Evolutionary conservation across 148 eudicot genomes (phyloP).

Genomic region (Diospyros kaki): DNA sequence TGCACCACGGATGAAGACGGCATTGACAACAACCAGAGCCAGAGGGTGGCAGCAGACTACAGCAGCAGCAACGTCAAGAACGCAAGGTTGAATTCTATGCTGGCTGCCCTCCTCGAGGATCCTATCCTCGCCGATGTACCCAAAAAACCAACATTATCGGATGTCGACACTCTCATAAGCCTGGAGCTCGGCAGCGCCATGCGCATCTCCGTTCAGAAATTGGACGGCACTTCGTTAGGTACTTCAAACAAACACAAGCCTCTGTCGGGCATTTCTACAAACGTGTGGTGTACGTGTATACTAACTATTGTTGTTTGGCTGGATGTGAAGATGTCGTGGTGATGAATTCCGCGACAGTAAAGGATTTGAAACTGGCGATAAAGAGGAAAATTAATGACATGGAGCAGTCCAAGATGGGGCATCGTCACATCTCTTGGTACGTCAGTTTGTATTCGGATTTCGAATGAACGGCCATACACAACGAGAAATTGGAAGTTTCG

Average conservation of each 20-base stretch:
- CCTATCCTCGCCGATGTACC: constrained; percentile 82
- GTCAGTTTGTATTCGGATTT: not conserved
- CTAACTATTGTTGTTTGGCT: not conserved
- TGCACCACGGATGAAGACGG: constrained; percentile 9
- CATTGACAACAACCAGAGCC: not conserved
- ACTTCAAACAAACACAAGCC: not conserved
- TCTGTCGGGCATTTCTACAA: constrained; percentile 28
- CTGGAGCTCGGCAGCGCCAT: constrained; percentile 95
- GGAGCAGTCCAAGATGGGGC: constrained; percentile 93
- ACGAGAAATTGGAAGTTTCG: too few species aligned
- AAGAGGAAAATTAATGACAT: constrained; percentile 61
- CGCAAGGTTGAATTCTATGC: constrained; percentile 60
- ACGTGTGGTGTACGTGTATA: constrained; percentile 10
- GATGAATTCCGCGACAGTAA: constrained; percentile 75
- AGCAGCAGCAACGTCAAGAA: constrained; percentile 49
- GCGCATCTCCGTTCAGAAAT: constrained; percentile 78
- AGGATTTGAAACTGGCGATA: constrained; percentile 69
- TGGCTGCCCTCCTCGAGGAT: constrained; percentile 64
- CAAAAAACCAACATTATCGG: constrained; percentile 63
- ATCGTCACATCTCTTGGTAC: constrained; percentile 94
- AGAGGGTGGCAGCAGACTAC: constrained; percentile 35
- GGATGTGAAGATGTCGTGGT: constrained; percentile 61
- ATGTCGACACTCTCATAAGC: constrained; percentile 79
- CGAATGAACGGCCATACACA: too few species aligned
- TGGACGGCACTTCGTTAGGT: constrained; percentile 78